Evolutionary conservation across 2,329 filamentous ascomycete genomes (phyloP), one percentile per base, ranked within the genome.

Genomic region (Sordariomycetes sp.): DNA sequence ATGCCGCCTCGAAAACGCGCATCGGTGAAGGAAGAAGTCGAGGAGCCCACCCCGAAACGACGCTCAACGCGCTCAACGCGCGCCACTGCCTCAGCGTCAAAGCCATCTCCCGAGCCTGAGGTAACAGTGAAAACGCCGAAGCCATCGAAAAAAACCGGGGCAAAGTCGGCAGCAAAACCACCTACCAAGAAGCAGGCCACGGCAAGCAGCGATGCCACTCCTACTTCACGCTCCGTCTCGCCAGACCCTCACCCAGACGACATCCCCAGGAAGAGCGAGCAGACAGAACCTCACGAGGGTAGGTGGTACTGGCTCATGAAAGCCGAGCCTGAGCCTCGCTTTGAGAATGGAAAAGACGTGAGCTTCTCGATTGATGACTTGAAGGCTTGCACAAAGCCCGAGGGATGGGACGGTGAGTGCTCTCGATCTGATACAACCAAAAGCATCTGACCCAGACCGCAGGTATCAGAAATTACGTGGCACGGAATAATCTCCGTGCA

Each of bases 311-410:
- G 84, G 83, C 70, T 92, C 21, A 73, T 92, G 71, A 92, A 90
- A 61, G 84, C 85, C 0, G 84, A 98, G 59, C 90, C 92, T 0
- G 84, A 94, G 47, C 77, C 86, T 4, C 81, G 92, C 6, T 63
- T 87, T 12, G 86, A 94, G 54, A 90, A 87, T 35, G 90, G 87
- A 1, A 66, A 84, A 33, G 88, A 96, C 52, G 86, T 95, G 30
- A 82, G 78, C 45, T 98, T 96, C 60, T 93, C 87, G 1, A 95
- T 98, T 48, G 87, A 96, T 48, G 88, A 96, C 53, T 62, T 98
- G 23, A 71, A 73, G 11, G 72, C 75, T 1, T 82, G 76, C 48
- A 77, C 66, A 1, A 71, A 75, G 47, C 86, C 90, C 2, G 90
- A 96, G 51, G 80, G 85, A 1, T 98, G 92, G 92, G 83, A 93